A percentile compares a stretch with the other conserved stretches of the same genome.
Conservation (phyloP, 306 rosid genomes). For the Astragalus glycyphyllos region DNA sequence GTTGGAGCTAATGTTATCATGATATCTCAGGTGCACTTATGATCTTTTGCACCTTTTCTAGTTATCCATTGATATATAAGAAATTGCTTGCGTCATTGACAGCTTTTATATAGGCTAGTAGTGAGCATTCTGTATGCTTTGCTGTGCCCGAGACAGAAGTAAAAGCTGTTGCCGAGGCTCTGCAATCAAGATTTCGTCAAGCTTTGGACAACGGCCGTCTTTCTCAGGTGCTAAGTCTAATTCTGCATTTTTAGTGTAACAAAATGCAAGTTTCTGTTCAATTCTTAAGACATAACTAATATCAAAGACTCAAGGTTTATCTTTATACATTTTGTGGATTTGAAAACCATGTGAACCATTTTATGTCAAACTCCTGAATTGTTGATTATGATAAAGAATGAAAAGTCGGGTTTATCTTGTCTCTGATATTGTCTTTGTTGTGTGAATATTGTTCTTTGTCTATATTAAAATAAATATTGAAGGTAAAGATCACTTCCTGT, state of each 20-base stretch:
- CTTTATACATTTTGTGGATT: constrained; percentile 41
- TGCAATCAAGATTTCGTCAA: constrained; percentile 87
- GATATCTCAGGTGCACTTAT: constrained; percentile 91
- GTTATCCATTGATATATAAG: constrained; percentile 28
- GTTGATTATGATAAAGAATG: constrained; percentile 17
- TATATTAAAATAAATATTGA: constrained; percentile 14
- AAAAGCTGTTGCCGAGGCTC: constrained; percentile 89
- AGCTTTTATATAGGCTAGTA: constrained; percentile 83
- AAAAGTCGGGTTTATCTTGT: constrained; percentile 7
- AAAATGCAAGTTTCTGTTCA: constrained; percentile 33
- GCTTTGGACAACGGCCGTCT: constrained; percentile 98
- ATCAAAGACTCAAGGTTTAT: constrained; percentile 9
- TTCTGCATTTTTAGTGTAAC: constrained; percentile 10
- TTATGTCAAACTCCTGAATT: constrained; percentile 1
- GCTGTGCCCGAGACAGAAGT: constrained; percentile 99
- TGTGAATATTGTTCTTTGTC: not conserved
- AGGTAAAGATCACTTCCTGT: constrained; percentile 4
- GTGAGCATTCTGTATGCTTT: constrained; percentile 98
- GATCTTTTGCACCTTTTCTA: constrained; percentile 36
- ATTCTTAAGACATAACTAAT: constrained; percentile 17
- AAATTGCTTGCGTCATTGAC: constrained; percentile 38
- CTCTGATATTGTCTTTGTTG: constrained; percentile 18
- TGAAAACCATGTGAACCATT: constrained; percentile 4
- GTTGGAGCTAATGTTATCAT: constrained; percentile 99
- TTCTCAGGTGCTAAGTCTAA: constrained; percentile 76